Evolutionary conservation across 2,329 filamentous ascomycete genomes (phyloP).

Genomic region (Ophiobolus disseminans): DNA sequence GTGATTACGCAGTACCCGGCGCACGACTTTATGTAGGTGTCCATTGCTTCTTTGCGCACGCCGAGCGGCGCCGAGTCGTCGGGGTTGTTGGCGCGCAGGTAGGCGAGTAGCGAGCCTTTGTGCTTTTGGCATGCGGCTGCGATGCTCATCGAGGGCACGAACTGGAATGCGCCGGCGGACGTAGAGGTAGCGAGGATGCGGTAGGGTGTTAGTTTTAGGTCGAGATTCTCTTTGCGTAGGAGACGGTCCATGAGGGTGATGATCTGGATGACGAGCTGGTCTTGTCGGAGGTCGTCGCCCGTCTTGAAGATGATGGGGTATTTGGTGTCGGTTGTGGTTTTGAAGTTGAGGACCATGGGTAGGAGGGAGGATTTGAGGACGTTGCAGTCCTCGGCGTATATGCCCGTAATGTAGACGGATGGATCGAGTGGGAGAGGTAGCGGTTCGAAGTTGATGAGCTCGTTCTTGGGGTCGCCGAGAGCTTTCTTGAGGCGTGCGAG

Average conservation of each 20-base stretch:
- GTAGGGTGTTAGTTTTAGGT: conserved; percentile 93
- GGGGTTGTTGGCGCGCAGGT: conserved; percentile 87
- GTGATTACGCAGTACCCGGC: conserved; percentile 99
- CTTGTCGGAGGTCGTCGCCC: conserved; percentile 93
- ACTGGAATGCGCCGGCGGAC: conserved; percentile 89
- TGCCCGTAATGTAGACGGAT: conserved; percentile 76
- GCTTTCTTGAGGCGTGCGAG: conserved; percentile 84
- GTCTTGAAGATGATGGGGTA: conserved; percentile 98
- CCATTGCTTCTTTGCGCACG: conserved; percentile 88
- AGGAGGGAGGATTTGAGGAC: conserved; percentile 97
- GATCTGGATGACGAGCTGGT: conserved; percentile 96
- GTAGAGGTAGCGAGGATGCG: conserved; percentile 94
- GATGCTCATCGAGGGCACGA: conserved; percentile 84
- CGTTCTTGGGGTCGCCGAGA: conserved; percentile 87
- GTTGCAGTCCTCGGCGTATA: conserved; percentile 81
- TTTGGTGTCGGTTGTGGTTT: conserved; percentile 74
- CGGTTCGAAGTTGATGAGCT: conserved; percentile 81
- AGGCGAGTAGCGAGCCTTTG: conserved; percentile 78
- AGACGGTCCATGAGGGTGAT: conserved; percentile 98
- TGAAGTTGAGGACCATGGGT: conserved; percentile 90
- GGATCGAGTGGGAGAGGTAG: conserved; percentile 90
- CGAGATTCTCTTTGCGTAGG: conserved; percentile 92
- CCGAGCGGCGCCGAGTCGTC: conserved; percentile 82
- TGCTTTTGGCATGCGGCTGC: conserved; percentile 85
- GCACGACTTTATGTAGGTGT: conserved; percentile 94